Evolutionary conservation across 805 yeast species (phyloP).

Genomic region (Cyberlindnera misumaiensis): DNA sequence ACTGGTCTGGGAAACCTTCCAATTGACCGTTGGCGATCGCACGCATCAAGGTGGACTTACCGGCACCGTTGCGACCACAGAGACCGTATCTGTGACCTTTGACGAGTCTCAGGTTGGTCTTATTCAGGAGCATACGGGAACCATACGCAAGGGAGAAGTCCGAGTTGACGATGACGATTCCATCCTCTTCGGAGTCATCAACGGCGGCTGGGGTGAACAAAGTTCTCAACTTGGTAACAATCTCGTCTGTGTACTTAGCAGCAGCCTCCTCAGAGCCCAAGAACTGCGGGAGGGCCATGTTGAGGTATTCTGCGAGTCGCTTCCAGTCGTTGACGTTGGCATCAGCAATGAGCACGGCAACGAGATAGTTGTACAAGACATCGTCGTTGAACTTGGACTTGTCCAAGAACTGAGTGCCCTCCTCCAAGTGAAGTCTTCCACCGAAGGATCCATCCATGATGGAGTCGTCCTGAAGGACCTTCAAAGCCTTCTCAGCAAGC

Average conservation of each 20-base stretch:
- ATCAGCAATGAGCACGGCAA: constrained; percentile 48
- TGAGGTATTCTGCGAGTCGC: constrained; percentile 50
- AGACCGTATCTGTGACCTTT: constrained; percentile 97
- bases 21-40: constrained; percentile 94
- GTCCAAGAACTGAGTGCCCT: constrained; percentile 40
- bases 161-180: constrained; percentile 86
- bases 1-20: constrained; percentile 93
- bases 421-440: constrained; percentile 58
- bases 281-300: constrained; percentile 31
- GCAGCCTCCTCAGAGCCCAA: constrained; percentile 32
- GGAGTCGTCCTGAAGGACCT: constrained; percentile 78
- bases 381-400: constrained; percentile 30
- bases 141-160: constrained; percentile 96
- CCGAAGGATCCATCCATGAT: constrained; percentile 66
- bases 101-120: constrained; percentile 77
- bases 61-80: constrained; percentile 98
- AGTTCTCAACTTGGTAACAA: constrained; percentile 42
- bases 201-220: constrained; percentile 48
- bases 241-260: constrained; percentile 34
- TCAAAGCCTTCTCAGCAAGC: constrained; percentile 78
- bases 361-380: constrained; percentile 40
- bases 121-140: constrained; percentile 92
- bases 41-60: constrained; percentile 96
- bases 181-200: constrained; percentile 65
- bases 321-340: constrained; percentile 72